Conservation (phyloP, 2,329 filamentous ascomycete genomes). For the Karstenula rhodostoma region DNA sequence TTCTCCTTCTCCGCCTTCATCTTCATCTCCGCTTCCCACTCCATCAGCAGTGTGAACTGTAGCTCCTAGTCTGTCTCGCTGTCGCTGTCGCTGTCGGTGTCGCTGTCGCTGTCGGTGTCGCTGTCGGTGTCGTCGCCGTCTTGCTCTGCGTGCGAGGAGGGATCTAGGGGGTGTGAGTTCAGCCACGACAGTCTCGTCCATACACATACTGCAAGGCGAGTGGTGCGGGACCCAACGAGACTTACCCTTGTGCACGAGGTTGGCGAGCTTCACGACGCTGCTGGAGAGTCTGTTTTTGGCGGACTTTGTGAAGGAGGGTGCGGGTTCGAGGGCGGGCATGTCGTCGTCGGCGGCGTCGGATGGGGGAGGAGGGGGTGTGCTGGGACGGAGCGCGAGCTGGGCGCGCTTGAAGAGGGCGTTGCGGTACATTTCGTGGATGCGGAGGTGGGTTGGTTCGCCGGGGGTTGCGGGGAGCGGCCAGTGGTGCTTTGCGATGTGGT, state of each 20-base stretch:
- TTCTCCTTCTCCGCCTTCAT: neutral
- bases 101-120: neutral
- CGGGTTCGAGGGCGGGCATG: neutral
- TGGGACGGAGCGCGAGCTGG: neutral
- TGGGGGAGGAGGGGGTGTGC: neutral
- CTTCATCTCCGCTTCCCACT: neutral
- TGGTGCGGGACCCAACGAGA: too few relatives aligned
- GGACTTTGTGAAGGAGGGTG: neutral
- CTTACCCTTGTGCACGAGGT: neutral
- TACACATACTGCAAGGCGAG: too few relatives aligned
- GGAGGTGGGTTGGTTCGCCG: conserved; percentile 14
- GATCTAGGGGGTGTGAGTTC: too few relatives aligned
- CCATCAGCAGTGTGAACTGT: neutral
- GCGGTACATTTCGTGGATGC: conserved; percentile 24
- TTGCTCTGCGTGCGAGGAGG: neutral
- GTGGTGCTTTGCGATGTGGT: conserved; percentile 23
- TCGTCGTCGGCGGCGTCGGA: neutral
- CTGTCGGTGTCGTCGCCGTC: neutral
- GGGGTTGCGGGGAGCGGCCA: conserved; percentile 28
- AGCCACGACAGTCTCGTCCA: too few relatives aligned
- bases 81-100: too few relatives aligned
- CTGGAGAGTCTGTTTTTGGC: neutral
- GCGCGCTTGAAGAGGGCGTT: conserved; percentile 16
- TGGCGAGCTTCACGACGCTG: neutral
- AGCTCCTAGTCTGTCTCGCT: neutral